Conservation (phyloP, 2,329 filamentous ascomycete genomes). For the Lasiodiplodia hormozganensis region DNA sequence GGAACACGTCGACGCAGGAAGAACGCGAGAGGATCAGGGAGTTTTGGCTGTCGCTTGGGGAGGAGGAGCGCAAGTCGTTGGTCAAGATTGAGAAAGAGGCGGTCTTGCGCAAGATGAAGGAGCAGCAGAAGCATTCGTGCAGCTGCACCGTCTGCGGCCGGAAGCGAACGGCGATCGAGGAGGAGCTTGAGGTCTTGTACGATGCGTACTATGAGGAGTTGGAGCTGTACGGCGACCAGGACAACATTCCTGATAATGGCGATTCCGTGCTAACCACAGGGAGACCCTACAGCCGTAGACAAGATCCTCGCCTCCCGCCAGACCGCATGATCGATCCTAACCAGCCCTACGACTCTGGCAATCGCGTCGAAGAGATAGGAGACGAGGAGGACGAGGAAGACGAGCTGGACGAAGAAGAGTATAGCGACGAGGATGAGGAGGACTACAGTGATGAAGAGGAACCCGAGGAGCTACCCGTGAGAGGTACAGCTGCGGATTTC, state of each 20-base stretch:
- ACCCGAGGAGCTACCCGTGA: slow-evolving; percentile 65
- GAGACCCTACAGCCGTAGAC: slow-evolving; percentile 28
- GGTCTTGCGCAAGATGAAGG: slow-evolving; percentile 98
- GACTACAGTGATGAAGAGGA: slow-evolving; percentile 70
- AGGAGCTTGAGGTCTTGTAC: slow-evolving; percentile 96
- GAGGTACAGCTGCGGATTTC: slow-evolving; percentile 79
- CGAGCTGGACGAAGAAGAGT: slow-evolving; percentile 60
- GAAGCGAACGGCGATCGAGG: slow-evolving; percentile 96
- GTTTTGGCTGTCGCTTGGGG: slow-evolving; percentile 94
- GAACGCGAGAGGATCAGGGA: slow-evolving; percentile 97
- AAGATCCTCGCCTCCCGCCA: slow-evolving; percentile 57
- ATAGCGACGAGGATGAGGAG: slow-evolving; percentile 61
- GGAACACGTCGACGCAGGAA: slow-evolving; percentile 94
- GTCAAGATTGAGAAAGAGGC: slow-evolving; percentile 99
- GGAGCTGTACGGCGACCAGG: slow-evolving; percentile 92
- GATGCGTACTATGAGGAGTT: slow-evolving; percentile 98
- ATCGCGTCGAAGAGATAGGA: slow-evolving; percentile 66
- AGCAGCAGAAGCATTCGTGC: slow-evolving; percentile 98
- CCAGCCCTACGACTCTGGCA: slow-evolving; percentile 72
- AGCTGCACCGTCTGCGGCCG: slow-evolving; percentile 96
- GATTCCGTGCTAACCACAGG: slow-evolving; percentile 71
- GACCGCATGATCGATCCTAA: slow-evolving; percentile 62
- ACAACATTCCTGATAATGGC: slow-evolving; percentile 69
- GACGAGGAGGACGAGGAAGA: slow-evolving; percentile 64
- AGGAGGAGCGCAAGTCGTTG: slow-evolving; percentile 91